Evolutionary conservation across 257 asterid genomes (phyloP), one percentile per base, ranked within the genome.

Genomic region (Prunella vulgaris): DNA sequence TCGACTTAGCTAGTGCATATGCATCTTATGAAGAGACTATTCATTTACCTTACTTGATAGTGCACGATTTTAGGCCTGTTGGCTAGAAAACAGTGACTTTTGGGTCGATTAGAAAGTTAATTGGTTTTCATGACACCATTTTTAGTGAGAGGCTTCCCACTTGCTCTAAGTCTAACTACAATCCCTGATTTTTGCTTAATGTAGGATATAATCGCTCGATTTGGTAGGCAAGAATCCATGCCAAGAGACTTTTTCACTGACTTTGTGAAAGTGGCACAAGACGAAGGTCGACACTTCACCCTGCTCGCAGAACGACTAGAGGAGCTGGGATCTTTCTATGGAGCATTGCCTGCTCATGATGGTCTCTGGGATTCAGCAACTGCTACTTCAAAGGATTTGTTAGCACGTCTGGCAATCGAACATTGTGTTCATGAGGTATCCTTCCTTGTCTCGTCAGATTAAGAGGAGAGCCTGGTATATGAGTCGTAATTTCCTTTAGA

Each of bases 341-440:
- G 98, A 75, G 98, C 96, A 22, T 81, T 93, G 28, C 88, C 97
- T 28, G 97, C 96, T 70, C 98, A 93, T 67, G 98, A 93, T 70
- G 98, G 98, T 59, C 92, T 93, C 54, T 93, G 98, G 98, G 98
- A 90, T 78, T 93, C 98, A 12, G 98, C 98, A 18, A 79, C 68
- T 62, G 90, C 92, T 61, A 93, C 98, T 73, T 88, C 97, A 7
- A 82, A 84, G 61, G 93, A 90, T 77, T 60, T 93, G 79, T 68
- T 81, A 78, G 89, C 96, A 40, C 96, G 98, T 37, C 74, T 93
- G 75, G 95, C 97, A 49, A 76, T 93, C 57, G 98, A 93, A 48
- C 98, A 90, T 33, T 93, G 98, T 52, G 98, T 93, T 76, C 98
- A 93, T 38, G 98, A 93, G 98, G 98, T 93, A 68, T 30, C 71